Base-by-base conservation (phyloP, 2,329 filamentous ascomycete genomes). In the Corinectria fuckeliana region DNA sequence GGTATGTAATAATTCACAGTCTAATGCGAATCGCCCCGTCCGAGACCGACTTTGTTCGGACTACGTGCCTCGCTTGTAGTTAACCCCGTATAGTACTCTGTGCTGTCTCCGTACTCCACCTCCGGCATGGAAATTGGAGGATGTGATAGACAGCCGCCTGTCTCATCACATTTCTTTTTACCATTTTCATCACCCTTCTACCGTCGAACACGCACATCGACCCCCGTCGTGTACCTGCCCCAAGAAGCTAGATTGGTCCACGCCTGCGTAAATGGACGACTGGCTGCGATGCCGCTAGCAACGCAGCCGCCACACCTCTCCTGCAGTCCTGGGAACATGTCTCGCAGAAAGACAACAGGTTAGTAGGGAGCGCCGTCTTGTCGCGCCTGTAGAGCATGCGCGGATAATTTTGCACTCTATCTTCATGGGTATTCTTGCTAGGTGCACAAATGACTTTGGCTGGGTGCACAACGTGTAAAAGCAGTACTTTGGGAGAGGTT, bases 291-390 rank as follows among this genome's bases (percentile, higher is more conserved):
- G 45, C 53, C 53, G 38, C 47, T 56, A 50, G 23, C 28, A 56
- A 51, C 54, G 47, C 8, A 8, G 52, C 34, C 44, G 34, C 48
- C 42, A 55, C 42, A 48, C 11, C 21, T n/a, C n/a, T n/a, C 39
- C 54, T 51, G 54, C 54, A 56, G 36, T 44, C 48, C 52, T 49
- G 36, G 16, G 25, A 26, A 36, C 16, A 56, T 56, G 54, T 56
- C 54, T 36, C 54, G 54, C 54, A 56, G 54, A 25, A 39, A 8
- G 45, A 13, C 38, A 13, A 9, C 26, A 48, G n/a, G 16, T n/a
- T 30, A 30, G 16, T n/a, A n/a, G n/a, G n/a, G n/a, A n/a, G 20
- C 10, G 14, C 7, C 51, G 13, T 48, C 32, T 18, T 48, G 42
- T 39, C 42, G 48, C 41, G 4, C 9, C 11, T 25, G 20, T 39